These are phyloP conservation scores for Ceratocystis alfenasii DNA, from an alignment of 2,329 filamentous ascomycete species.

Conservation along the genomic window DNA sequence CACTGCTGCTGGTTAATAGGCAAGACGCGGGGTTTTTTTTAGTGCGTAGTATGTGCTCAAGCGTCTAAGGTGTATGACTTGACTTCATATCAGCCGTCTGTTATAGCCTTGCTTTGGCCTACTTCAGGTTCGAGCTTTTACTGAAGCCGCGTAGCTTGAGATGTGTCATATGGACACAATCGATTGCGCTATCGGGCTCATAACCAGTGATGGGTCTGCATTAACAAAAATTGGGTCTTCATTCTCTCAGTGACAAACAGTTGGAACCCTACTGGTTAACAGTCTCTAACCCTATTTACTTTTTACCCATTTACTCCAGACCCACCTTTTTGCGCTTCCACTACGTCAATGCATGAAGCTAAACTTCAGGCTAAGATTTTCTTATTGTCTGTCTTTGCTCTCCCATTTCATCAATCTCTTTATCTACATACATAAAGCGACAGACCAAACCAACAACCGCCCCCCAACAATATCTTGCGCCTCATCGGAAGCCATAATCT, in stretches of 20 bases:
- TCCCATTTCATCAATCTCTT: background rate
- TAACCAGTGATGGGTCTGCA: background rate
- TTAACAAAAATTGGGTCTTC: background rate
- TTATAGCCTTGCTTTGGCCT: background rate
- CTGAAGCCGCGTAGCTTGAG: constrained; percentile 5
- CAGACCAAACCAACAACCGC: background rate
- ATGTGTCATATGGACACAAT: constrained; percentile 1
- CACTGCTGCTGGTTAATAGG: background rate
- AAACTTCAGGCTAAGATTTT: background rate
- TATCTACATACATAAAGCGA: background rate
- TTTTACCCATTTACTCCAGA: background rate
- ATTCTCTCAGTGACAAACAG: too few relatives aligned
- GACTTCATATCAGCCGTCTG: background rate
- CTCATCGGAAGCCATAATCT: background rate
- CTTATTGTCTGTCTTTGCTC: background rate
- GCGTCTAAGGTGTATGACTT: background rate
- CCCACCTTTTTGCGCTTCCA: background rate
- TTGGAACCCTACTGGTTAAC: background rate
- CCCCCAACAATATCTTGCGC: background rate
- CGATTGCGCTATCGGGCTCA: background rate
- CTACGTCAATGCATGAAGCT: background rate
- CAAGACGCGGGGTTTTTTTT: background rate
- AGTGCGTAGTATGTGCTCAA: background rate
- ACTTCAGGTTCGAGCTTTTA: background rate
- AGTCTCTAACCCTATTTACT: background rate